Evolutionary conservation across 2,329 filamentous ascomycete genomes (phyloP).

Genomic region (Claviceps capensis): DNA sequence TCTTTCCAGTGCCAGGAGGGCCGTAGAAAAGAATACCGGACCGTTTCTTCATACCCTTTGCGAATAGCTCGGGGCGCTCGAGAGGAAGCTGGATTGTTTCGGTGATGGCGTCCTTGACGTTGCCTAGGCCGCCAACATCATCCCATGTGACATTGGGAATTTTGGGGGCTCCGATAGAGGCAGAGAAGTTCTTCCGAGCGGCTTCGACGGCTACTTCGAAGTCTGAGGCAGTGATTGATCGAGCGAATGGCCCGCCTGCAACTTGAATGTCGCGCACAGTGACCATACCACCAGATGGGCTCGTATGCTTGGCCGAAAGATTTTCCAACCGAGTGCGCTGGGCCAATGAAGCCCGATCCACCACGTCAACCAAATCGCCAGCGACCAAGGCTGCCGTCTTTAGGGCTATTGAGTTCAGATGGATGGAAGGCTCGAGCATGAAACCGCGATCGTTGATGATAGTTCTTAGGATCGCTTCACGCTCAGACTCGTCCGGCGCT

Average conservation of each 20-base stretch:
- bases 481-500: constrained; percentile 82
- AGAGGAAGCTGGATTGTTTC: constrained; percentile 93
- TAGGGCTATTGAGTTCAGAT: constrained; percentile 71
- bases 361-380: constrained; percentile 85
- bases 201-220: constrained; percentile 91
- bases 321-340: constrained; percentile 61
- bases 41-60: constrained; percentile 95
- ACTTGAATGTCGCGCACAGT: constrained; percentile 76
- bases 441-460: constrained; percentile 67
- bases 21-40: constrained; percentile 89
- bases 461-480: constrained; percentile 72
- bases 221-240: constrained; percentile 67
- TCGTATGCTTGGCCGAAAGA: constrained; percentile 40
- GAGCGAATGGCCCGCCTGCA: constrained; percentile 67
- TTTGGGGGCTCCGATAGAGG: constrained; percentile 93
- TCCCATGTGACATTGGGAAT: constrained; percentile 96
- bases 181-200: constrained; percentile 93
- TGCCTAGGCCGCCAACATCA: constrained; percentile 82
- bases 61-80: constrained; percentile 83
- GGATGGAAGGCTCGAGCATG: constrained; percentile 68
- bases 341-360: constrained; percentile 75
- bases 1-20: constrained; percentile 83
- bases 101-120: constrained; percentile 93
- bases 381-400: constrained; percentile 95
- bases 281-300: constrained; percentile 25